These are phyloP conservation scores for Aspergillus sp. DNA, from an alignment of 2,329 filamentous ascomycete species.

Conservation along the genomic window DNA sequence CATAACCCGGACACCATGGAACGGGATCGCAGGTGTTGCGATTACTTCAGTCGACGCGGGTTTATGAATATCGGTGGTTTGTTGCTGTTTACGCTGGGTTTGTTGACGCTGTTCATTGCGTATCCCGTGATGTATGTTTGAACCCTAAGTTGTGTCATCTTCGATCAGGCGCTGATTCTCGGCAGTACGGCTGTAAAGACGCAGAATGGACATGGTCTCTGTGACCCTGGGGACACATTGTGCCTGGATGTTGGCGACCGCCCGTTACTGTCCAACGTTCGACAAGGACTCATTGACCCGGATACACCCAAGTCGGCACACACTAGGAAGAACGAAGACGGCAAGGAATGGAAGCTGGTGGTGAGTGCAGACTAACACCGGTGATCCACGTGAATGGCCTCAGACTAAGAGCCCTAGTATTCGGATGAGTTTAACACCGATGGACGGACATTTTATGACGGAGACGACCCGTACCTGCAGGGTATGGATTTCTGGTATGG, in stretches of 20 bases:
- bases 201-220: conserved; percentile 21
- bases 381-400: background rate
- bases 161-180: background rate
- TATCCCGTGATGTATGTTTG: conserved; percentile 58
- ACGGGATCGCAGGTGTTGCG: conserved; percentile 49
- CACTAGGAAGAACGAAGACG: conserved; percentile 50
- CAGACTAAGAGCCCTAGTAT: conserved; percentile 37
- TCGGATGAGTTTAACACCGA: conserved; percentile 64
- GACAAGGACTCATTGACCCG: conserved; percentile 56
- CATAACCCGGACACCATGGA: conserved; percentile 63
- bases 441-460: conserved; percentile 62
- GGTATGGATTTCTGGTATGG: conserved; percentile 65
- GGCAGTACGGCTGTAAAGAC: conserved; percentile 50
- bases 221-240: conserved; percentile 32
- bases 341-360: conserved; percentile 55
- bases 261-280: conserved; percentile 52
- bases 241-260: conserved; percentile 46
- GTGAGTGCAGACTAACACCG: conserved; percentile 31
- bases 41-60: conserved; percentile 58
- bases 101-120: conserved; percentile 58
- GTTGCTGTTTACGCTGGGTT: conserved; percentile 50
- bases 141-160: conserved; percentile 2
- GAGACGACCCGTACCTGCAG: conserved; percentile 61
- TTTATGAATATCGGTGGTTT: conserved; percentile 58
- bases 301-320: conserved; percentile 54